Base-by-base conservation (phyloP, 1,139 yeast genomes). In the Pichia cactophila region DNA sequence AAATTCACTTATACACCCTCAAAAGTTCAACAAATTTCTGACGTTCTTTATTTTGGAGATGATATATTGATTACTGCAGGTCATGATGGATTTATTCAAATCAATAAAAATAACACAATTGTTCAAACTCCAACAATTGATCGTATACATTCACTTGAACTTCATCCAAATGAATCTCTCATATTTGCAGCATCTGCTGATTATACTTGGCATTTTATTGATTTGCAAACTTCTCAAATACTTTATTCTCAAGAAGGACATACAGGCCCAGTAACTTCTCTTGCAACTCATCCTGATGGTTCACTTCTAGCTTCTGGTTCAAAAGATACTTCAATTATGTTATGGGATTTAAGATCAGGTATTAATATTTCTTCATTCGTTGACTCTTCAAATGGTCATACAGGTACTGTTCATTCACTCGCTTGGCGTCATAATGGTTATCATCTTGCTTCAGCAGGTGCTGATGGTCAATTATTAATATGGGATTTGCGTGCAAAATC, bases 311-410 rank as follows among this genome's bases (percentile, higher is more conserved):
- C 84, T 0, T 78, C 90, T 9, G 95, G 85, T 2, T 96, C 97
- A 0, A 69, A 81, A 10, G 97, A 92, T 64, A 87, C 85, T 0
- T 67, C 81, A 20, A 82, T 81, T 0, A 70, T 85, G 44, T 63
- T 89, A 6, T 92, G 97, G 97, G 98, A 92, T 66, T 63, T 92
- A 46, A 70, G 98, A 48, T 74, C 86, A 0, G 98, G 97, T 1
- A n/a, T 16, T 4, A 35, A 35, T 11, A 35, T 35, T 9, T 72
- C 80, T 51, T 71, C 81, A 0, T 73, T 87, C 2, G 72, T 79
- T 63, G 68, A 74, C 4, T 64, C 88, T 5, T 82, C 86, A 1
- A 46, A 51, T 31, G 65, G 61, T 33, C 98, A 92, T 63, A 75
- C 79, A 6, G 76, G 81, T 50, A 88, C 89, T 0, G 77, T 92